phyloP scores from a whole-genome alignment of 2,329 filamentous ascomycete genomes.

The Colletotrichum spaethianum region DNA sequence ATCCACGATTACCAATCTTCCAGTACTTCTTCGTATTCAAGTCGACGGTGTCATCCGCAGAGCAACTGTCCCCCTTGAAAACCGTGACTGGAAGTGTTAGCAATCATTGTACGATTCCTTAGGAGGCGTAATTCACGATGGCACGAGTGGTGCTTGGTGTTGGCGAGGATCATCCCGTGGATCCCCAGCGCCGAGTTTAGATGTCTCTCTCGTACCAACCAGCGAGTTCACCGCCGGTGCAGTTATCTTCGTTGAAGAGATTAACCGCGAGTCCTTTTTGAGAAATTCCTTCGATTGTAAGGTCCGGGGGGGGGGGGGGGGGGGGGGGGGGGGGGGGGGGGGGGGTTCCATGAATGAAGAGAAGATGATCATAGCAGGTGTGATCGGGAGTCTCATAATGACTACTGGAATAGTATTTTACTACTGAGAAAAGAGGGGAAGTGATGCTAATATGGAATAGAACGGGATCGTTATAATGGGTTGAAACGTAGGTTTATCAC shows the following conservation, averaged over 20 bases:
- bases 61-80: too few species aligned
- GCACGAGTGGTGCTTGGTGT: background rate
- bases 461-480: background rate
- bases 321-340: too few species aligned
- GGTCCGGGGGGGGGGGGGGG: background rate
- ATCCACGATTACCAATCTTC: too few species aligned
- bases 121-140: too few species aligned
- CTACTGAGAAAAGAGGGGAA: background rate
- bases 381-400: background rate
- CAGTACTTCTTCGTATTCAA: too few species aligned
- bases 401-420: background rate
- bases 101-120: too few species aligned
- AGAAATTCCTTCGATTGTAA: background rate
- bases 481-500: background rate
- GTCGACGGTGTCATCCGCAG: too few species aligned
- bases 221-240: background rate
- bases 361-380: background rate
- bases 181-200: background rate
- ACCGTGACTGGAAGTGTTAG: too few species aligned
- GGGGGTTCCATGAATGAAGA: background rate
- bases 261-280: background rate
- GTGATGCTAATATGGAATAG: background rate
- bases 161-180: background rate
- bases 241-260: background rate
- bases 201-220: background rate